These are phyloP conservation scores for Chytriomyces sp. DNA, from an alignment of 192 early-diverging fungal genomes.

Conservation along the genomic window DNA sequence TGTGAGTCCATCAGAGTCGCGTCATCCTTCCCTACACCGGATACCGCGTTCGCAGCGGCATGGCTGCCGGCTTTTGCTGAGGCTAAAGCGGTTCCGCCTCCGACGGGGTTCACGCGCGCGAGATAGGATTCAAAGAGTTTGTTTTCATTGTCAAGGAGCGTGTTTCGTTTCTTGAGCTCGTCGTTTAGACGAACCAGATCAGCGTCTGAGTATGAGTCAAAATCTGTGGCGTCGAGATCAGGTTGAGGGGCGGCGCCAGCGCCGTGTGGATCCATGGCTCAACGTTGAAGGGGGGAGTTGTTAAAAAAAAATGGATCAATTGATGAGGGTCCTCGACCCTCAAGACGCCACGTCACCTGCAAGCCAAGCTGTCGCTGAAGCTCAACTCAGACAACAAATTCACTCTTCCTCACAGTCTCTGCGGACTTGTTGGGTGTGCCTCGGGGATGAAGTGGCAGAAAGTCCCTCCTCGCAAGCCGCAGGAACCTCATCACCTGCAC, in stretches of 20 bases:
- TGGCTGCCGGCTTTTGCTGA: not conserved
- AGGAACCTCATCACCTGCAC: not conserved
- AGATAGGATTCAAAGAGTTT: conserved; percentile 55
- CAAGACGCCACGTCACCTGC: too few relatives aligned
- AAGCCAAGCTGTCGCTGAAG: too few relatives aligned
- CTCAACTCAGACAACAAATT: too few relatives aligned
- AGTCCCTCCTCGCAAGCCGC: not conserved
- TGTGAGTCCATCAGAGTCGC: not conserved
- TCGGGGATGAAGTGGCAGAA: conserved; percentile 34
- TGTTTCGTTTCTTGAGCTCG: conserved; percentile 46
- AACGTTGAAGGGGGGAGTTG: too few relatives aligned
- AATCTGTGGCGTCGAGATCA: conserved; percentile 46
- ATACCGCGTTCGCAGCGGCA: not conserved
- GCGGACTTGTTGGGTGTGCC: conserved; percentile 46
- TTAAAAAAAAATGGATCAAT: too few relatives aligned
- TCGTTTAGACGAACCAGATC: conserved; percentile 48
- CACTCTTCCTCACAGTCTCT: too few relatives aligned
- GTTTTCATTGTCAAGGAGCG: conserved; percentile 53
- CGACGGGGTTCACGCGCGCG: conserved; percentile 42
- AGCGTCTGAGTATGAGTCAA: conserved; percentile 51
- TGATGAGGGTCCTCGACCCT: too few relatives aligned
- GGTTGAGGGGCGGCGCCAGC: not conserved
- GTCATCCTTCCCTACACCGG: not conserved
- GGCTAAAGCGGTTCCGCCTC: not conserved
- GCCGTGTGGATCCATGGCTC: too few relatives aligned